These are phyloP conservation scores for Cicer chorassanicum DNA, from an alignment of 306 rosid genomes.

Conservation along the genomic window DNA sequence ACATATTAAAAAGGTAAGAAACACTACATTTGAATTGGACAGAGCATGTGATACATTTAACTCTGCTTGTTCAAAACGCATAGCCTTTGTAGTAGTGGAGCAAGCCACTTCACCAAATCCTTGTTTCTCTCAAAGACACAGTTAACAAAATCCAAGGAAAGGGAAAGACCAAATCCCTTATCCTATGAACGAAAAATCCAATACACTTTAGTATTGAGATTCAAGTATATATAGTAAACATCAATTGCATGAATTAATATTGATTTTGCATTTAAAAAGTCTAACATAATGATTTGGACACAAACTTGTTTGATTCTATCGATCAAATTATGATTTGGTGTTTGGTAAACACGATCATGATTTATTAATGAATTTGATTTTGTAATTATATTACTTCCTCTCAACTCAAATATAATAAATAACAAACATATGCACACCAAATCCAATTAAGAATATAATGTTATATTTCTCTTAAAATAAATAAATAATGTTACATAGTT, in stretches of 20 bases:
- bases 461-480: no score
- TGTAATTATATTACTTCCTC: neutral
- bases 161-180: constrained; percentile 27
- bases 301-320: neutral
- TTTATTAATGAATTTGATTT: neutral
- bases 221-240: constrained; percentile 4
- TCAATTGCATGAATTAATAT: neutral
- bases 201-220: neutral
- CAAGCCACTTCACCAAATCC: constrained; percentile 3
- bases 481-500: no score
- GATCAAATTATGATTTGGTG: neutral
- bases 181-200: constrained; percentile 1
- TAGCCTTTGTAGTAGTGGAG: neutral
- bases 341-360: neutral
- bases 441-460: no score
- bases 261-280: neutral
- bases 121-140: neutral
- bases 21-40: constrained; percentile 1
- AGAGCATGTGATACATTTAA: constrained; percentile 32
- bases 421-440: no score
- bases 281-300: constrained; percentile 3
- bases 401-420: no score
- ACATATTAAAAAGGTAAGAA: neutral
- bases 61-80: neutral
- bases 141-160: constrained; percentile 28